phyloP scores from a whole-genome alignment of 1,284 basidiomycete species.

The Ceraceosorus guamensis region DNA sequence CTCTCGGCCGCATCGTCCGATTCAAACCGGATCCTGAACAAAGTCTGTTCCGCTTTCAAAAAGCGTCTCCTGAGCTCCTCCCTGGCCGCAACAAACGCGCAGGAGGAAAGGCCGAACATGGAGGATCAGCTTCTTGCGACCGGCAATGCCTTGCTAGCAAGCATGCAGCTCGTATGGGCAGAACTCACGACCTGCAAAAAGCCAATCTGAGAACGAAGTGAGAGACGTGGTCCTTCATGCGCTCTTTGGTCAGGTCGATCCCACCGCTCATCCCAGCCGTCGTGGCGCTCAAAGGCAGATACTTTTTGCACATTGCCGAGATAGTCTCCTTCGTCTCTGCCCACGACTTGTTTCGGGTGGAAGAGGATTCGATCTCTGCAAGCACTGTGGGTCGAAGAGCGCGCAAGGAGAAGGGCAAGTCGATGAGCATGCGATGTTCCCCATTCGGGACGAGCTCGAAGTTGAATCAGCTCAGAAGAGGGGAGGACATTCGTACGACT shows the following conservation, averaged over 20 bases:
- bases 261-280: slow-evolving; percentile 54
- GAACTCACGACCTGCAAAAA: slow-evolving; percentile 82
- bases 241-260: slow-evolving; percentile 58
- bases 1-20: slow-evolving; percentile 61
- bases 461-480: background rate
- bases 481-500: background rate
- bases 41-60: slow-evolving; percentile 74
- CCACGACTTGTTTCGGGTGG: slow-evolving; percentile 71
- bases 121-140: background rate
- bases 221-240: slow-evolving; percentile 78
- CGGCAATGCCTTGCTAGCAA: background rate
- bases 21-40: slow-evolving; percentile 81
- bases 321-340: slow-evolving; percentile 67
- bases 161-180: too few species aligned
- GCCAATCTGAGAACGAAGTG: slow-evolving; percentile 93
- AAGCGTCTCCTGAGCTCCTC: slow-evolving; percentile 86
- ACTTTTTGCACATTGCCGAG: slow-evolving; percentile 59
- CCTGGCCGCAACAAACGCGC: too few species aligned
- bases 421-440: too few species aligned
- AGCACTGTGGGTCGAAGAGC: slow-evolving; percentile 55
- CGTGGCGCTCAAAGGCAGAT: slow-evolving; percentile 65
- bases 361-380: slow-evolving; percentile 87
- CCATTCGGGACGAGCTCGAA: too few species aligned
- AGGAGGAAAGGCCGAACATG: background rate
- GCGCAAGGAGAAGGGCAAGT: background rate